These are phyloP conservation scores for Neurospora sublineolata DNA, from an alignment of 495 filamentous ascomycete species.

Conservation along the genomic window DNA sequence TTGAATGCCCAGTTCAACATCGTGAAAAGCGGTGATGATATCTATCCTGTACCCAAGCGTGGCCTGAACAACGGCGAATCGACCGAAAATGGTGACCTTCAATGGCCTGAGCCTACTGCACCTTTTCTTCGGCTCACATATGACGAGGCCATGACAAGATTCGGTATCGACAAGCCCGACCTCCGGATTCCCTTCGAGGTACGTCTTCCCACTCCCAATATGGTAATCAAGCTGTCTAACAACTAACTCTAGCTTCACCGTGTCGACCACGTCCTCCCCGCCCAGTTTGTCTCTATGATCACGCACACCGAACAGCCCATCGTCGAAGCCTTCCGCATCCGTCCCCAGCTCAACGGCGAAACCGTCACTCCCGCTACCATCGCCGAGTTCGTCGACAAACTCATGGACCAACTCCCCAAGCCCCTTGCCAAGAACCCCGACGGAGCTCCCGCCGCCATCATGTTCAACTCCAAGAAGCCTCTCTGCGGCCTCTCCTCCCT, in stretches of 20 bases:
- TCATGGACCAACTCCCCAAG: constrained; percentile 55
- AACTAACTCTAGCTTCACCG: constrained; percentile 41
- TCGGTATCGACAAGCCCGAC: constrained; percentile 90
- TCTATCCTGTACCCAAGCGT: constrained; percentile 17
- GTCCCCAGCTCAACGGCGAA: constrained; percentile 13
- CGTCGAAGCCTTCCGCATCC: constrained; percentile 61
- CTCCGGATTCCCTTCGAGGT: constrained; percentile 46
- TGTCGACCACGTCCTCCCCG: constrained; percentile 50
- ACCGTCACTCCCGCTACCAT: constrained; percentile 11
- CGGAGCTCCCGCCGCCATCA: constrained; percentile 64
- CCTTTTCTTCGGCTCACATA: constrained; percentile 47
- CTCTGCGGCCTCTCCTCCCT: constrained; percentile 61
- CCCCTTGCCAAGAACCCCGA: constrained; percentile 52
- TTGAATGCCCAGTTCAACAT: constrained; percentile 28
- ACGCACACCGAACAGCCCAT: constrained; percentile 48
- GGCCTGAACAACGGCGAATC: not conserved
- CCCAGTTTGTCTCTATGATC: constrained; percentile 62
- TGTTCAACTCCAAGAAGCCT: constrained; percentile 58
- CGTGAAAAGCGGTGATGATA: constrained; percentile 5
- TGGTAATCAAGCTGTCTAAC: constrained; percentile 7
- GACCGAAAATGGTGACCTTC: not conserved
- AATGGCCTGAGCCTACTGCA: constrained; percentile 5
- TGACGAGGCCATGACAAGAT: constrained; percentile 62
- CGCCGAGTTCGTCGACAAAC: constrained; percentile 47
- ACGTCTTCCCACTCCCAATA: constrained; percentile 2